Base-by-base conservation (phyloP, 2,329 filamentous ascomycete genomes). In the Aspergillus sp. region DNA sequence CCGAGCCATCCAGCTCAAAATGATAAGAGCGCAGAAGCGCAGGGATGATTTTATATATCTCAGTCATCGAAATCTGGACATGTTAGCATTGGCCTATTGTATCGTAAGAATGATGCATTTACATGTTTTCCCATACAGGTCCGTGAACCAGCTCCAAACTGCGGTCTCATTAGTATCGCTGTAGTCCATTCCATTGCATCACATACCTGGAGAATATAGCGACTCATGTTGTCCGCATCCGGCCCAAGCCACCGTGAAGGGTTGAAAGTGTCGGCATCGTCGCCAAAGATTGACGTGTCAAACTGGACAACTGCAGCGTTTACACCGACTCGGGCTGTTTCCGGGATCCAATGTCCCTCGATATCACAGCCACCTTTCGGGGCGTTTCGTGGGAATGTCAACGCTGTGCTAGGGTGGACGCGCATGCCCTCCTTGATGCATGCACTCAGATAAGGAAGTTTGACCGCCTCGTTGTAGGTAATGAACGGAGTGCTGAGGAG, bases 341-440 rank as follows among this genome's bases (percentile, higher is more conserved):
- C 57, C 4, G 53, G 51, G 32, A 58, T 45, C 41, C 43, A 57
- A 35, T 52, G 19, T n/a, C 51, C 55, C 5, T 35, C 47, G 17
- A 53, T 32, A 8, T 42, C 26, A 20, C 51, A 35, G 4, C 56
- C 55, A 2, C 24, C n/a, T 10, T 33, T 20, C 7, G 64, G 62
- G 2, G 55, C 59, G 13, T 58, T 43, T 1, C 62, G 59, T 8
- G 58, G 58, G 46, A 67, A 53, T 20, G 57, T 58, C 16, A 66
- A 38, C 2, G 47, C 62, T 19, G 61, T 56, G 26, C 57, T 59
- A 4, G 63, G 62, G 45, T 71, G 73, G 19, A 80, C 69, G 0
- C 80, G 70, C 16, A 81, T 63, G 0, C 73, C 74, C 57, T 82
- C 80, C 46, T 74, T 74, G 36, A 82, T 73, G 4, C 76, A 75